Base-by-base conservation (phyloP, 225 moss, liverwort and hornwort genomes). In the Pseudoscleropodium purum region DNA sequence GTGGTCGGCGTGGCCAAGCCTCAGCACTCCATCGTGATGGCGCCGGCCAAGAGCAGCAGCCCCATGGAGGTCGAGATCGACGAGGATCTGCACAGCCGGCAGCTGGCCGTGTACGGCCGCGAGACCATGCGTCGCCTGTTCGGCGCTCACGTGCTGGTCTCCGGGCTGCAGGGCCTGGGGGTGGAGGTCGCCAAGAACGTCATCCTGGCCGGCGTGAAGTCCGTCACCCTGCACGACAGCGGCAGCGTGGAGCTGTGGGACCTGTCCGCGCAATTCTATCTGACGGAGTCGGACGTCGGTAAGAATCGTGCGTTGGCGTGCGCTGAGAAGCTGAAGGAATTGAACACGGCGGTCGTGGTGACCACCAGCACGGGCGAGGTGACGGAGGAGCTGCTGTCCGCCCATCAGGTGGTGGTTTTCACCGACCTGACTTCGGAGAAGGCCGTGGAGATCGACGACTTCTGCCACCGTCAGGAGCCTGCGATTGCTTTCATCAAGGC, bases 111-210 rank as follows among this genome's bases (percentile, higher is more conserved):
- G 9, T 97, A 99, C 89, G 99, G 99, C 4, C 93, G 99, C 39
- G 99, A 99, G 92, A 99, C 99, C 26, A 99, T 99, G 99, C 95
- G 99, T 91, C 99, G 99, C 23, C 90, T 99, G 60, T 99, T 99
- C 84, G 99, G 99, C 63, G 97, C 99, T 29, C 92, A 95, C 36
- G 96, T 99, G 67, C 96, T 99, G 75, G 87, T 99, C 4, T 95
- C 96, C 21, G 97, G 99, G 6, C 90, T 99, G 34, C 96, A 94
- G 85, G 99, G 99, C 27, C 94, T 99, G 27, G 97, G 99, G 27
- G 99, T 94, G 5, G 99, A 99, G 91, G 94, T 99, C 59, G 98
- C 99, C 4, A 99, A 99, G 88, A 99, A 99, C 85, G 90, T 97
- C 11, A 99, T 99, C 36, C 86, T 99, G 70, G 99, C 99, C 6